phyloP scores from a whole-genome alignment of 2,329 filamentous ascomycete species.

The Cladosporium colombiae region DNA sequence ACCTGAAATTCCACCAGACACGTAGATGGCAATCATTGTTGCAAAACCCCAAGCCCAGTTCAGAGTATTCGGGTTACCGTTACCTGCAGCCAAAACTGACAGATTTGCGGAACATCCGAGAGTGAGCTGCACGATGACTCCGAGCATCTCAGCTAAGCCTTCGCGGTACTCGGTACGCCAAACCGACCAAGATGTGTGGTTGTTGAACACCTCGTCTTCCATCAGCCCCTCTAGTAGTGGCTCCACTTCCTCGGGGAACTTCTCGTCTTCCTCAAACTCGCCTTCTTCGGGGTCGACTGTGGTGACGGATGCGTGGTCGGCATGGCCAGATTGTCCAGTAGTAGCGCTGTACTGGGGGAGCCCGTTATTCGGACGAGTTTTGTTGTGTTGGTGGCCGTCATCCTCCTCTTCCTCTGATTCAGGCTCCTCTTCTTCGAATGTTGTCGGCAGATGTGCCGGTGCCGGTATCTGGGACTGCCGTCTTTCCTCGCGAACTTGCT shows the following conservation, averaged over 20 bases:
- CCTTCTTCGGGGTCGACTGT: conserved; percentile 36
- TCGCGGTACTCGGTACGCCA: conserved; percentile 55
- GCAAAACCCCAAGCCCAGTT: conserved; percentile 54
- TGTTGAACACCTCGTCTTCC: conserved; percentile 53
- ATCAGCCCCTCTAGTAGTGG: conserved; percentile 45
- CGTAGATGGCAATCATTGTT: conserved; percentile 50
- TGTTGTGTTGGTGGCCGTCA: conserved; percentile 16
- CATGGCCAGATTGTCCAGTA: neutral
- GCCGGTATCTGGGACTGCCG: conserved; percentile 9
- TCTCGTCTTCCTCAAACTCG: conserved; percentile 39
- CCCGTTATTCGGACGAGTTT: neutral
- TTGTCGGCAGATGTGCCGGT: conserved; percentile 23
- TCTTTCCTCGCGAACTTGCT: conserved; percentile 18
- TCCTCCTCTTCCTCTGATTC: conserved; percentile 21
- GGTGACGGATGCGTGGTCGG: conserved; percentile 26
- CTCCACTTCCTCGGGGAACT: conserved; percentile 46
- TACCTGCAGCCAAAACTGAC: conserved; percentile 38
- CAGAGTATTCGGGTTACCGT: conserved; percentile 45
- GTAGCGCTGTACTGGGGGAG: neutral
- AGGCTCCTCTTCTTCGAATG: conserved; percentile 36
- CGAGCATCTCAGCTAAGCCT: conserved; percentile 56
- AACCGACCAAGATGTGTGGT: conserved; percentile 48
- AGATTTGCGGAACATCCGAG: conserved; percentile 54
- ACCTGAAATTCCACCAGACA: conserved; percentile 50
- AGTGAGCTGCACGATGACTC: conserved; percentile 39